Base-by-base conservation (phyloP, 148 eudicot genomes). In the Polygonum aviculare region DNA sequence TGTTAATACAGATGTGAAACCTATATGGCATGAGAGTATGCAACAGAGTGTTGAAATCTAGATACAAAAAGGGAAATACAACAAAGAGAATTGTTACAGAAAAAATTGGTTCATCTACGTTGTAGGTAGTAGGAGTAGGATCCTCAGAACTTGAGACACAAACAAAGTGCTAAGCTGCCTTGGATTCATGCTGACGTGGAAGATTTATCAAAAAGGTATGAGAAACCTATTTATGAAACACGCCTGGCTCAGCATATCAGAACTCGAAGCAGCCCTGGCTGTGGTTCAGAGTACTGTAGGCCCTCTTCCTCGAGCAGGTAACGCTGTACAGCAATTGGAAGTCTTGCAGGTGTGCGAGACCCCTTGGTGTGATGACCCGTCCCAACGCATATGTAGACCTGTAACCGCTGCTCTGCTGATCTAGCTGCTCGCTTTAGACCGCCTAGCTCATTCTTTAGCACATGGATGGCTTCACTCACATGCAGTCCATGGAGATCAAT, bases 351-450 rank as follows among this genome's bases (percentile, higher is more conserved):
- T 55, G 98, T 89, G 77, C 96, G 96, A 18, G 92, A 62, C 44
- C 97, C 98, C 78, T 89, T 85, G 12, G 97, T 92, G 77, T 92
- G 98, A 83, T 94, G 97, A 50, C 96, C 98, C 12, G 96, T 92
- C 76, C 98, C 98, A 3, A 95, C 98, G 36, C 95, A 89, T 40
- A 95, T 89, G 79, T 85, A 90, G 33, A 89, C 96, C 79, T 82
- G 85, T 45, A 89, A 63, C 47, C 88, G 82, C 80, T 87, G 96
- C 45, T 82, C 91, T 4, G 83, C 79, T 57, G 91, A 87, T 82
- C 97, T 88, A 40, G 96, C 96, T 33, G 89, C 88, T 65, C 84
- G 88, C 81, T 88, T 89, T 81, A 89, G 76, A 41, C 77, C 74
- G 4, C 86, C 74, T 47, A 95, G 84, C 83, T 95, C 97, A 8